These are phyloP conservation scores for Chaetomium tenue DNA, from an alignment of 495 filamentous ascomycete species.

Conservation along the genomic window DNA sequence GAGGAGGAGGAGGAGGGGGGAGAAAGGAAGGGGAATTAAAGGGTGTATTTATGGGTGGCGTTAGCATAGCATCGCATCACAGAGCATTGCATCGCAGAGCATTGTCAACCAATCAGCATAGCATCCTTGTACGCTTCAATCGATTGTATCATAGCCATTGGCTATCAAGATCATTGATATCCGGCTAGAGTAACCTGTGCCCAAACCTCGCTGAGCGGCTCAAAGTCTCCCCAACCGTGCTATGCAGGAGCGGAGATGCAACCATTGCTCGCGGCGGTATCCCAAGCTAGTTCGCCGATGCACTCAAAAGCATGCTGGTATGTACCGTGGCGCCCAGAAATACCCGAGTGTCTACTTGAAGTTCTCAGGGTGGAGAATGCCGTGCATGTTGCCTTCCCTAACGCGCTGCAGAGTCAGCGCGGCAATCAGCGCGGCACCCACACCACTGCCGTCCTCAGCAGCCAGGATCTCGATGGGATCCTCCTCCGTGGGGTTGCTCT, in stretches of 20 bases:
- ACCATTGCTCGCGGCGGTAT: not conserved
- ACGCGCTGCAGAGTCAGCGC: constrained; percentile 87
- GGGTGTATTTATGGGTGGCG: no score
- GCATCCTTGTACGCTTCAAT: not conserved
- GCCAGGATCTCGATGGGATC: constrained; percentile 84
- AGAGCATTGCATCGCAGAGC: no score
- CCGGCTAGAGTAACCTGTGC: not conserved
- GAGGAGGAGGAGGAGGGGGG: not conserved
- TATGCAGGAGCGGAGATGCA: not conserved
- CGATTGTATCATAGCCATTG: not conserved
- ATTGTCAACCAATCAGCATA: constrained; percentile 8
- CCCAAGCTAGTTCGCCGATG: not conserved
- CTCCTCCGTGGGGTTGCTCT: constrained; percentile 58
- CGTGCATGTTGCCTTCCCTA: constrained; percentile 71
- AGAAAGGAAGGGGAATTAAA: not conserved
- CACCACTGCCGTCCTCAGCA: constrained; percentile 92
- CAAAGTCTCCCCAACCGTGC: constrained; percentile 1
- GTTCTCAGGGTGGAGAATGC: constrained; percentile 71
- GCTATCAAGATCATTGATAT: not conserved
- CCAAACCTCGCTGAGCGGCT: not conserved
- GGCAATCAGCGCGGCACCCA: constrained; percentile 93
- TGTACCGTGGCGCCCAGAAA: not conserved
- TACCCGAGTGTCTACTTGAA: constrained; percentile 34
- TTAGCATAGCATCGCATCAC: constrained; percentile 8
- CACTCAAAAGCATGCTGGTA: not conserved